Percentiles rank a stretch among this genome's conserved stretches.
phyloP scores from a whole-genome alignment of 192 early-diverging fungal genomes.

The Coemansia sp. region DNA sequence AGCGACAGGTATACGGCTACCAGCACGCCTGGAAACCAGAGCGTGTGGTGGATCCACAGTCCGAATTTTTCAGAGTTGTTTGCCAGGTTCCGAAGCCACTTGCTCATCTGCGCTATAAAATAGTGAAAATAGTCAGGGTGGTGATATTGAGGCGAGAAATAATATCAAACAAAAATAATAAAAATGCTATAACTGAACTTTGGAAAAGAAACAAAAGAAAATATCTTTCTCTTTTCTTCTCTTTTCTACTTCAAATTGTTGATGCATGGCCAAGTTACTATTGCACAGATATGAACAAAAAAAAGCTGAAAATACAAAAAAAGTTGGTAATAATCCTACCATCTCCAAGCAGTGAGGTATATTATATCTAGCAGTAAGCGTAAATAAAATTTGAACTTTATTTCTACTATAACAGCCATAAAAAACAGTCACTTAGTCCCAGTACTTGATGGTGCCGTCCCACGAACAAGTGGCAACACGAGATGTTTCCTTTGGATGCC shows the following conservation, averaged over 20 bases:
- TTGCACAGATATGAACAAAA: background rate
- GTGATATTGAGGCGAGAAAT: background rate
- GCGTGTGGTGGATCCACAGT: conserved; percentile 18
- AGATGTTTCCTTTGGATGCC: conserved; percentile 94
- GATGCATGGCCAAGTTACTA: background rate
- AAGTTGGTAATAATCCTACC: background rate
- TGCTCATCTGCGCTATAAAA: conserved; percentile 1
- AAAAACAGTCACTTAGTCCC: conserved; percentile 56
- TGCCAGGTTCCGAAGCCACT: conserved; percentile 35
- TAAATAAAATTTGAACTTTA: background rate
- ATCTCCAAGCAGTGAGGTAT: background rate
- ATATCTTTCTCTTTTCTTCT: background rate
- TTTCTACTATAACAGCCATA: background rate
- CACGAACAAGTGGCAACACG: conserved; percentile 92
- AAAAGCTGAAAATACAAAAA: background rate
- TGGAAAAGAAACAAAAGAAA: background rate
- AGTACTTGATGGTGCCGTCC: conserved; percentile 94
- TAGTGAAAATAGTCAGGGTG: background rate
- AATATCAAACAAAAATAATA: background rate
- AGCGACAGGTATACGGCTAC: conserved; percentile 19
- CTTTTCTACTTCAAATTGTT: too few relatives aligned
- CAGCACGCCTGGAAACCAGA: conserved; percentile 28
- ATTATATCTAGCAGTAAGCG: background rate
- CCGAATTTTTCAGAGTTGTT: conserved; percentile 17
- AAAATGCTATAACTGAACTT: background rate